Evolutionary conservation across 2,329 filamentous ascomycete genomes (phyloP).

Genomic region (Fusarium avenaceum): DNA sequence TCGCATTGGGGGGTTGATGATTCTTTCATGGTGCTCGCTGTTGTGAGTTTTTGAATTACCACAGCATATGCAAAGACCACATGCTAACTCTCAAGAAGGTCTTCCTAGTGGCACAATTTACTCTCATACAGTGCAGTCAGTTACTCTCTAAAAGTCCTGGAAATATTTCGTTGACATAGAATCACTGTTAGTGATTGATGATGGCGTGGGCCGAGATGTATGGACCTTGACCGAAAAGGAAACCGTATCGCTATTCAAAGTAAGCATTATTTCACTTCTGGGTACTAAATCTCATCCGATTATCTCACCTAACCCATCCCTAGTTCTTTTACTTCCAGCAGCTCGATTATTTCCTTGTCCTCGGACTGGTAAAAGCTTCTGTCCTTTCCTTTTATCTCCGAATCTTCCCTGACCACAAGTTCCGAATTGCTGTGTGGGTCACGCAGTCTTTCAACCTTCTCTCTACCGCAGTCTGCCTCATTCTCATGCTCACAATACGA

Average conservation of each 20-base stretch:
- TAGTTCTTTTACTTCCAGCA: conserved; percentile 5
- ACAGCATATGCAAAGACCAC: not conserved
- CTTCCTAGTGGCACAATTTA: not conserved
- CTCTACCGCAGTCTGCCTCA: fast-evolving
- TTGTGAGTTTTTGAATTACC: not conserved
- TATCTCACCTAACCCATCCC: fast-evolving
- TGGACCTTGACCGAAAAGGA: not conserved
- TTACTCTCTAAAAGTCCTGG: not conserved
- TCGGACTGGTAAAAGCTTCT: not conserved
- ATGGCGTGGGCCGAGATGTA: not conserved
- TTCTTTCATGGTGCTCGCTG: not conserved
- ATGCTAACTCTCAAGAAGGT: not conserved
- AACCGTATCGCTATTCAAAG: not conserved
- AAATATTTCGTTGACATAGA: not conserved
- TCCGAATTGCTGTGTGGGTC: not conserved
- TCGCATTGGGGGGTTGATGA: not conserved
- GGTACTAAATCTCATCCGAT: fast-evolving
- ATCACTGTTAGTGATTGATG: not conserved
- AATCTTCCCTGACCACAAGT: conserved; percentile 2
- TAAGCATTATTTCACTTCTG: not conserved
- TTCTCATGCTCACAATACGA: not conserved
- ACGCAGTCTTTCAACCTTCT: not conserved
- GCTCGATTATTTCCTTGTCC: not conserved
- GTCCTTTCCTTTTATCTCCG: not conserved
- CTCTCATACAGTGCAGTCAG: not conserved